Evolutionary conservation across 2,329 filamentous ascomycete species (phyloP), one percentile per base, ranked within the genome.

Genomic region (Calonectria pteridis): DNA sequence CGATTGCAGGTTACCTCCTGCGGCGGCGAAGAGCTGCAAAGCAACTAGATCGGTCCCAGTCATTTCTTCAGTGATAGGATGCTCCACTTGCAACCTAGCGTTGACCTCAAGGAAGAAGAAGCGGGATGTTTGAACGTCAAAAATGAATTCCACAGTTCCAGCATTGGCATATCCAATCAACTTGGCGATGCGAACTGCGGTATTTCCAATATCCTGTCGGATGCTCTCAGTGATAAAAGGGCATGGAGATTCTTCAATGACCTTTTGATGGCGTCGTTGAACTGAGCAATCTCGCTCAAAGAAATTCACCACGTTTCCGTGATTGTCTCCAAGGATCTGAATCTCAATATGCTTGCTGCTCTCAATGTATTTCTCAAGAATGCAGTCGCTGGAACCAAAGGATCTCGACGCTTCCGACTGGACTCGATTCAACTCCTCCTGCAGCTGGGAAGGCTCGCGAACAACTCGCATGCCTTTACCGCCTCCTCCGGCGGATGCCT

Each of bases 21-120:
- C 59, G 11, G 73, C 73, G 3, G 62, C 69, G 7, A 63, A 74
- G 1, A 74, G 43, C 28, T 76, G 75, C 0, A 76, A 23, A 0
- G 73, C 71, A 6, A 76, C 75, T 2, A 76, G 53, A n/a, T 77
- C 75, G 1, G 70, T 46, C 0, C 70, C 69, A 0, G 64, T 68
- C n/a, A 72, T 65, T 53, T 76, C 74, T 31, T 77, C 75, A 2
- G 75, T 74, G 26, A 80, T 83, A 6, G 84, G 82, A 72, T 87
- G 86, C 70, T 87, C 86, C 13, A 87, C 86, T 71, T 88, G 86
- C 11, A 88, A 76, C 4, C 86, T 79, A 0, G 85, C 81, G 67
- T 88, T 88, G 65, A 87, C 82, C 72, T 88, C 86, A n/a, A 87
- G 80, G 69, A 88, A 87, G 75, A 84, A 88, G 71, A 85, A 86